A percentile compares a stretch with the other conserved stretches of the same genome.
Evolutionary conservation across 169 alveolate genomes (phyloP).

Genomic region (Eimeria mitis): DNA sequence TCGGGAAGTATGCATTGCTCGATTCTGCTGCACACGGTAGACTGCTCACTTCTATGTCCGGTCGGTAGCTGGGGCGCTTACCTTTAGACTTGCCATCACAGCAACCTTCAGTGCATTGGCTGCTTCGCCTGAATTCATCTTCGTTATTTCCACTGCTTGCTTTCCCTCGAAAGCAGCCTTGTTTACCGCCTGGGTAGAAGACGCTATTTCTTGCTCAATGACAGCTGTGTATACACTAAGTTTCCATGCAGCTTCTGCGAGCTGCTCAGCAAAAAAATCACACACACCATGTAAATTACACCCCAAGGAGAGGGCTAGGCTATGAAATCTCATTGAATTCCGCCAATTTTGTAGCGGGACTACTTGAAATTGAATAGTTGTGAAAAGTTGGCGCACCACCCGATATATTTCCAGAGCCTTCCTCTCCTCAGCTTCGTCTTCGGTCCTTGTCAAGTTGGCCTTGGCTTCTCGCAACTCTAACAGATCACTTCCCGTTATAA

Average conservation of each 20-base stretch:
- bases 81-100: slow-evolving; percentile 38
- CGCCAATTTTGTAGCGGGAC: not conserved
- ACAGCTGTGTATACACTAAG: slow-evolving; percentile 18
- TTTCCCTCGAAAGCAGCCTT: slow-evolving; percentile 44
- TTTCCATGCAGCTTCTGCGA: slow-evolving; percentile 30
- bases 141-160: not conserved
- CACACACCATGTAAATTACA: not conserved
- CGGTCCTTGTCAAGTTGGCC: not conserved
- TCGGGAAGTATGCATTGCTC: not conserved
- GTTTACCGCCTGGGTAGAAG: slow-evolving; percentile 28
- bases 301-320: not conserved
- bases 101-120: slow-evolving; percentile 19
- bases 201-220: slow-evolving; percentile 7
- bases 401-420: slow-evolving; percentile 21
- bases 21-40: not conserved
- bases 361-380: not conserved
- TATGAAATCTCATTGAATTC: not conserved
- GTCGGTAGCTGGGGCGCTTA: not conserved
- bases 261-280: not conserved
- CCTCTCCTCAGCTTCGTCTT: slow-evolving; percentile 70
- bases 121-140: slow-evolving; percentile 26
- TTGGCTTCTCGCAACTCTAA: slow-evolving; percentile 34
- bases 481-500: slow-evolving; percentile 30
- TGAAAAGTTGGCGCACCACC: not conserved
- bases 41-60: not conserved